Conservation (phyloP, 2,329 filamentous ascomycete species). For the Nigrospora osmanthi region DNA sequence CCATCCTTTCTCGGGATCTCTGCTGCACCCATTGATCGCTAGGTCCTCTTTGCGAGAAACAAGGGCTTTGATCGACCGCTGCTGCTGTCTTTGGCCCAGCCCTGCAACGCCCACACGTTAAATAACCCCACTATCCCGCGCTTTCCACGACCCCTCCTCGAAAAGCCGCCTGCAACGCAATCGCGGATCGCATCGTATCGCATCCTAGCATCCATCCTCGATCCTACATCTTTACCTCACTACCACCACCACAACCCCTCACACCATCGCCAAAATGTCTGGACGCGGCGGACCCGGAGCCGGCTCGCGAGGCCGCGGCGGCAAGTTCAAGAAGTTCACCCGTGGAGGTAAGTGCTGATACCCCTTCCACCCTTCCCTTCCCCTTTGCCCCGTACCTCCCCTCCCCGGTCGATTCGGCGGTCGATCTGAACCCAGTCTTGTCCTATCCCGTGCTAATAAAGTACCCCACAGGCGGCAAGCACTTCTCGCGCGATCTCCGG, state of each 20-base stretch:
- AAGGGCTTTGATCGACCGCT: too few species aligned
- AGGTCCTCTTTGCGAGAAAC: too few species aligned
- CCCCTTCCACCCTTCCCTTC: not conserved
- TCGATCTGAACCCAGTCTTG: not conserved
- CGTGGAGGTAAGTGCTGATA: slow-evolving; percentile 66
- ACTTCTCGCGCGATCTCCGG: slow-evolving; percentile 87
- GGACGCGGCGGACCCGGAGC: slow-evolving; percentile 31
- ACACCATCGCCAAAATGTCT: slow-evolving; percentile 27
- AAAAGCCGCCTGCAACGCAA: too few species aligned
- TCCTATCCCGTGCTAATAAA: not conserved
- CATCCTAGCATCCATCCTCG: slow-evolving; percentile 2
- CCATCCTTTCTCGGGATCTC: too few species aligned
- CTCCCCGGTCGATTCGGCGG: slow-evolving; percentile 1
- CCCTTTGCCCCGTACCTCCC: slow-evolving; percentile 2
- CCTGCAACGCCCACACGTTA: not conserved
- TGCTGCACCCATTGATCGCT: too few species aligned
- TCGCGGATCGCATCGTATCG: not conserved
- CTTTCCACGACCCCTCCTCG: too few species aligned
- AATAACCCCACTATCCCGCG: slow-evolving; percentile 11
- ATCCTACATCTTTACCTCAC: not conserved
- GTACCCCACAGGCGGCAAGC: slow-evolving; percentile 66
- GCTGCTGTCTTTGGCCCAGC: slow-evolving; percentile 2
- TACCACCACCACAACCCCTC: not conserved
- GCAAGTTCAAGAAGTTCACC: slow-evolving; percentile 91
- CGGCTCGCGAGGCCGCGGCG: slow-evolving; percentile 68